These are phyloP conservation scores for Trypanosoma congolense DNA, from an alignment of 208 protist species.

Conservation along the genomic window DNA sequence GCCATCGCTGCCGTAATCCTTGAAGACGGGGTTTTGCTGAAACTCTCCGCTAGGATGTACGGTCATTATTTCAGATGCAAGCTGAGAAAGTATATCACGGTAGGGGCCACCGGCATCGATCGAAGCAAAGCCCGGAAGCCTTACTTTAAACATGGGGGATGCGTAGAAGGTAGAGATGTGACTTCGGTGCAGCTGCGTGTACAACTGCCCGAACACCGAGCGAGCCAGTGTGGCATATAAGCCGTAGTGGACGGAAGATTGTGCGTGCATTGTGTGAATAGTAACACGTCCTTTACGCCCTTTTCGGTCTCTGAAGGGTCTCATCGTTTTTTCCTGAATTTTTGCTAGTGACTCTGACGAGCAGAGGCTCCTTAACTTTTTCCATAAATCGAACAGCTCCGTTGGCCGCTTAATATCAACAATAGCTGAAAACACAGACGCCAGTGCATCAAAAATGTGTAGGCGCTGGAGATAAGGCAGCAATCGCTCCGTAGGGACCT, in stretches of 20 bases:
- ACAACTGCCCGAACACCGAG: constrained; percentile 85
- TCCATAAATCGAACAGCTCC: constrained; percentile 80
- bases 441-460: constrained; percentile 69
- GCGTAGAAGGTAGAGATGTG: constrained; percentile 69
- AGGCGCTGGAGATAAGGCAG: constrained; percentile 63
- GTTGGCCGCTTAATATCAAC: constrained; percentile 69
- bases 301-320: constrained; percentile 60
- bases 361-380: constrained; percentile 75
- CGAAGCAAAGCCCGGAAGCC: constrained; percentile 84
- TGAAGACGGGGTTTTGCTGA: constrained; percentile 89
- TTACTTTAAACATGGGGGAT: constrained; percentile 86
- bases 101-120: constrained; percentile 90
- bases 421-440: constrained; percentile 60
- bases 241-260: constrained; percentile 47
- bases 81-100: constrained; percentile 84
- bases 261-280: constrained; percentile 84
- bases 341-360: constrained; percentile 57
- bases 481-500: constrained; percentile 48
- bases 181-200: constrained; percentile 70
- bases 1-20: constrained; percentile 56
- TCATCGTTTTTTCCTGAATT: constrained; percentile 78
- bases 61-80: constrained; percentile 86
- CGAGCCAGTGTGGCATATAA: constrained; percentile 66
- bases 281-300: constrained; percentile 72
- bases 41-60: constrained; percentile 70